Base-by-base conservation (phyloP, 1,284 basidiomycete species). In the Trametes versicolor region DNA sequence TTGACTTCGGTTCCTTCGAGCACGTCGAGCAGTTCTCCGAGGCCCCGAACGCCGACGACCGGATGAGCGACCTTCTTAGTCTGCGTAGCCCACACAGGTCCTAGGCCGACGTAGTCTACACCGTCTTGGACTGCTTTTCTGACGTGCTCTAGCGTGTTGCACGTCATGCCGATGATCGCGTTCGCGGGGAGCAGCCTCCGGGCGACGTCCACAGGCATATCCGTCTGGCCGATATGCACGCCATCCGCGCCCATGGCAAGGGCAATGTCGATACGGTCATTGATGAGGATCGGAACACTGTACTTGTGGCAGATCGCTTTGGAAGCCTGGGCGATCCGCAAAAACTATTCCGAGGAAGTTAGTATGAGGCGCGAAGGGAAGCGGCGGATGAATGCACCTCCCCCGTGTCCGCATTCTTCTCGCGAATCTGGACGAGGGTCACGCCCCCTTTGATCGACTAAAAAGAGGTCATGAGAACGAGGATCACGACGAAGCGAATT, bases 201-300 rank as follows among this genome's bases (percentile, higher is more conserved):
- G 0, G 93, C 96, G 32, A 89, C 74, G 2, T 81, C 70, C 1
- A 95, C 82, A 2, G 94, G 89, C 84, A 97, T 93, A 76, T 99
- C 97, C 0, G 88, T 87, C 79, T 99, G 97, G 4, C 97, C 97
- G 56, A 99, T 82, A 74, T 99, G 97, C 12, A 98, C 88, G 6
- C 94, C 96, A 55, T 89, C 87, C 1, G 90, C 91, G 58, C 86
- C 81, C 27, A 94, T 81, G 10, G 93, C 92, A 32, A 96, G 83
- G 6, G 93, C 94, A 50, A 98, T 88, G 73, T 97, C 96, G 65
- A 97, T 82, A 15, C 96, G 89, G 78, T 97, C 96, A 74, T 99
- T 98, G 80, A 99, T 94, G 64, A 99, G 82, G 32, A 99, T 82
- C 0, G 95, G 95, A 23, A 98, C 88, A 55, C 85, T 84, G 82